These are phyloP conservation scores for Trichoderma asperellum DNA, from an alignment of 2,329 filamentous ascomycete genomes.

Conservation along the genomic window DNA sequence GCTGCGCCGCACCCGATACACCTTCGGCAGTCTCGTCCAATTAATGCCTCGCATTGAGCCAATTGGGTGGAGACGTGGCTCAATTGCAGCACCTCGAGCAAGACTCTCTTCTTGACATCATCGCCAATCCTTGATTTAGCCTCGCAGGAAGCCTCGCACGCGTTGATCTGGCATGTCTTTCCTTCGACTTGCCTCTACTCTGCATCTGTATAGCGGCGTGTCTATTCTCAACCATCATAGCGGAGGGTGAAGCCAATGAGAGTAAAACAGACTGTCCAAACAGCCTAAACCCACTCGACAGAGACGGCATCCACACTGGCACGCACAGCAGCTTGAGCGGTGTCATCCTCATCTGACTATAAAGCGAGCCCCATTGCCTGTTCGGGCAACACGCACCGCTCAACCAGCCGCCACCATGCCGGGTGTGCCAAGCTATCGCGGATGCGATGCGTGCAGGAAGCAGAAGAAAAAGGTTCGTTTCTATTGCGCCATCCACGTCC, in stretches of 20 bases:
- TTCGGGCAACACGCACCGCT: slow-evolving; percentile 21
- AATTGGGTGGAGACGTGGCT: slow-evolving; percentile 2
- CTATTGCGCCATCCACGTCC: background rate
- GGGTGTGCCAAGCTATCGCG: slow-evolving; percentile 55
- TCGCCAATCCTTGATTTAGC: slow-evolving; percentile 12
- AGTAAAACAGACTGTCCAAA: background rate
- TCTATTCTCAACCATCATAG: background rate
- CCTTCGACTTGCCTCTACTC: background rate
- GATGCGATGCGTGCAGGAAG: slow-evolving; percentile 55
- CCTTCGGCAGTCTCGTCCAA: slow-evolving; percentile 1
- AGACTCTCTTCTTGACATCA: slow-evolving; percentile 10
- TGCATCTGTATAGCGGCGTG: background rate
- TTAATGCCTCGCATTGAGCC: background rate
- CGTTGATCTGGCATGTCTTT: background rate
- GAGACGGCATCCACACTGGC: background rate
- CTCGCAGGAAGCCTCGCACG: background rate
- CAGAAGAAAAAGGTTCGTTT: slow-evolving; percentile 57
- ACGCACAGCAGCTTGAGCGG: background rate
- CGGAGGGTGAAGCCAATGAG: background rate
- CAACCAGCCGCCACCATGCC: slow-evolving; percentile 45
- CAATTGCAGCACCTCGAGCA: background rate
- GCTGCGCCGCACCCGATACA: slow-evolving; percentile 14
- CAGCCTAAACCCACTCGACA: background rate
- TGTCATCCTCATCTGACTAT: background rate
- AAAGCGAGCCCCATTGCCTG: background rate